A percentile compares a stretch with the other conserved stretches of the same genome.
phyloP scores from a whole-genome alignment of 495 filamentous ascomycete genomes.

The Penicillium waksmanii region DNA sequence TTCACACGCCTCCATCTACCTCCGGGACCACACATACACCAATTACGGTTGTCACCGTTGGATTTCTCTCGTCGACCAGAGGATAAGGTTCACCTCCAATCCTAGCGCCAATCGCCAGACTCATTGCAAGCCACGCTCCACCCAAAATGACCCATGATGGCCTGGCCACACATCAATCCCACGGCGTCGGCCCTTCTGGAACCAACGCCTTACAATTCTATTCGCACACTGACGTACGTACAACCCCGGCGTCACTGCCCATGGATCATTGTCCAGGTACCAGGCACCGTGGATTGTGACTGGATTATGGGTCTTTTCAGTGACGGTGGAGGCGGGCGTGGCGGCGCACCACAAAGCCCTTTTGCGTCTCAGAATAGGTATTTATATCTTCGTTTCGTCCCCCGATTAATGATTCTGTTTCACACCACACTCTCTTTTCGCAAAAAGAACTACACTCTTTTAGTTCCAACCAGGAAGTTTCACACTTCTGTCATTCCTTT shows the following conservation, averaged over 20 bases:
- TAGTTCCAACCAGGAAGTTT: conserved; percentile 22
- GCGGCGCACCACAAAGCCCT: conserved; percentile 13
- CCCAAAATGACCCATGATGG: not conserved
- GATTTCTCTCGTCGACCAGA: not conserved
- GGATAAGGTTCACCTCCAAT: conserved; percentile 4
- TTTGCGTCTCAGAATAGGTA: conserved; percentile 18
- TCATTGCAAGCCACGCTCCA: conserved; percentile 1
- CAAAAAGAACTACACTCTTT: conserved; percentile 23
- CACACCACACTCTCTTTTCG: conserved; percentile 22
- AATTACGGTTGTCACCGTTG: not conserved
- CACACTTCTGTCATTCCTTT: conserved; percentile 31
- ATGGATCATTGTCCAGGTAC: conserved; percentile 25
- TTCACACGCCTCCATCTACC: conserved; percentile 7
- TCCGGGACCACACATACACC: not conserved
- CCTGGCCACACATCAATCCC: conserved; percentile 20
- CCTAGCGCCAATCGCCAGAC: conserved; percentile 12
- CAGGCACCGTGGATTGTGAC: conserved; percentile 23
- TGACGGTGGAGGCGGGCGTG: conserved; percentile 18
- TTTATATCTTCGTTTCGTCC: conserved; percentile 19
- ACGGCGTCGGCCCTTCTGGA: conserved; percentile 27
- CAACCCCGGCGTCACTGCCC: conserved; percentile 10
- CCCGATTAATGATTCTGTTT: conserved; percentile 4
- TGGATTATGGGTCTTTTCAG: conserved; percentile 9
- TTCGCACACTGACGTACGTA: conserved; percentile 17
- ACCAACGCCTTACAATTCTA: conserved; percentile 9